Conservation (phyloP, 2,329 filamentous ascomycete species). For the Incumbomyces delicatus region DNA sequence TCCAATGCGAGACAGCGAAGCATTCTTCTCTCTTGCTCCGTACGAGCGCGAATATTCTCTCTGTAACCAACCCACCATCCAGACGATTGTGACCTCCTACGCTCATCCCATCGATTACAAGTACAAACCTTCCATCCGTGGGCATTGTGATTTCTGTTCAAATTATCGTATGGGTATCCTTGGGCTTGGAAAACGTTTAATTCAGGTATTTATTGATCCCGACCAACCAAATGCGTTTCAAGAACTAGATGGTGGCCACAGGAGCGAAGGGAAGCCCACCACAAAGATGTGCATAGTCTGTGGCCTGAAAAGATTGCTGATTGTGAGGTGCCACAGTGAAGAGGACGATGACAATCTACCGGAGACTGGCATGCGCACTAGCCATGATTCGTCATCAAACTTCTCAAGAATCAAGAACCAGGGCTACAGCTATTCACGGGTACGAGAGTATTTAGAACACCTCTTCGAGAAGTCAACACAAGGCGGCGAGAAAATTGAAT, state of each 20-base stretch:
- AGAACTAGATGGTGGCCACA: constrained; percentile 14
- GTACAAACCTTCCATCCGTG: constrained; percentile 1
- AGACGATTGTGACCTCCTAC: constrained; percentile 13
- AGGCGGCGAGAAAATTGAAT: neutral
- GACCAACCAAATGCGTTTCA: constrained; percentile 6
- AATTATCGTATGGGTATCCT: constrained; percentile 18
- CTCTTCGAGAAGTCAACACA: neutral
- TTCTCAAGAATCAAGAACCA: neutral
- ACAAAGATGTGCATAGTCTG: constrained; percentile 21
- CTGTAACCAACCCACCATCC: neutral
- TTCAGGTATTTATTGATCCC: constrained; percentile 10
- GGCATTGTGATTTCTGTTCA: constrained; percentile 18
- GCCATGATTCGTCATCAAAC: neutral
- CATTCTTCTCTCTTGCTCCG: constrained; percentile 1
- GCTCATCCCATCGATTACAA: constrained; percentile 21
- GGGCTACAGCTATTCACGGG: neutral
- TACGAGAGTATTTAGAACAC: constrained; percentile 4
- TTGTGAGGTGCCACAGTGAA: constrained; percentile 15
- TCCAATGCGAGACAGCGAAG: neutral
- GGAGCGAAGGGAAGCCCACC: constrained; percentile 7
- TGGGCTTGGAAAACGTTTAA: constrained; percentile 11
- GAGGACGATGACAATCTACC: neutral
- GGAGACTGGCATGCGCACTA: neutral
- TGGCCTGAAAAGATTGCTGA: constrained; percentile 14
- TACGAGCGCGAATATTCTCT: neutral